A percentile compares a stretch with the other conserved stretches of the same genome.
These are phyloP conservation scores for Kwoniella shivajii DNA, from an alignment of 1,284 basidiomycete genomes.

Conservation along the genomic window DNA sequence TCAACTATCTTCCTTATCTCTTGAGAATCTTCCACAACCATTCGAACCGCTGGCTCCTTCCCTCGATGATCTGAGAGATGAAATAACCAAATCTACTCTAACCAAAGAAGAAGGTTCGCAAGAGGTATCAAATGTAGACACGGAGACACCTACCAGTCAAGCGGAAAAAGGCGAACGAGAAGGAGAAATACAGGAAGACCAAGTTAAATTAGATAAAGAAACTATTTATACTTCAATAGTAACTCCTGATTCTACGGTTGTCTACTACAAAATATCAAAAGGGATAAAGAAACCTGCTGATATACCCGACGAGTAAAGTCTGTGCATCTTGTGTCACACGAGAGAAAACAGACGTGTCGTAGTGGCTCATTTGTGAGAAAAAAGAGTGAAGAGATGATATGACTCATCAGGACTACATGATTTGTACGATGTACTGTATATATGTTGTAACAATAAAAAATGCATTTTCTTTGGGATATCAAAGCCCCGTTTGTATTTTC, in stretches of 20 bases:
- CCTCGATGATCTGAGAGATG: constrained; percentile 26
- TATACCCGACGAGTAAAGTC: constrained; percentile 52
- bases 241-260: constrained; percentile 51
- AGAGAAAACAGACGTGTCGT: too few species aligned
- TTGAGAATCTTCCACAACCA: constrained; percentile 25
- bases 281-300: constrained; percentile 56
- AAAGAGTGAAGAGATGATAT: background rate
- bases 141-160: too few species aligned
- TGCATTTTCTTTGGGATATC: too few species aligned
- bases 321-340: background rate
- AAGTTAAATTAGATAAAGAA: constrained; percentile 40
- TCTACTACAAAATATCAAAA: constrained; percentile 54
- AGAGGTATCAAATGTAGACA: constrained; percentile 1
- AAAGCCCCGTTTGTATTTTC: background rate
- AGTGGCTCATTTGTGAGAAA: too few species aligned
- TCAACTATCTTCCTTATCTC: constrained; percentile 23
- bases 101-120: background rate
- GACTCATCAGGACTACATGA: background rate
- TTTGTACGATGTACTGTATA: too few species aligned
- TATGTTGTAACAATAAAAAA: too few species aligned
- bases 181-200: constrained; percentile 2
- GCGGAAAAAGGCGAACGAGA: background rate
- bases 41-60: constrained; percentile 34
- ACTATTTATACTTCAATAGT: constrained; percentile 53
- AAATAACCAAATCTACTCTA: constrained; percentile 3